Conservation (phyloP, 768 basidiomycete species). For the Calocybe cyanea region DNA sequence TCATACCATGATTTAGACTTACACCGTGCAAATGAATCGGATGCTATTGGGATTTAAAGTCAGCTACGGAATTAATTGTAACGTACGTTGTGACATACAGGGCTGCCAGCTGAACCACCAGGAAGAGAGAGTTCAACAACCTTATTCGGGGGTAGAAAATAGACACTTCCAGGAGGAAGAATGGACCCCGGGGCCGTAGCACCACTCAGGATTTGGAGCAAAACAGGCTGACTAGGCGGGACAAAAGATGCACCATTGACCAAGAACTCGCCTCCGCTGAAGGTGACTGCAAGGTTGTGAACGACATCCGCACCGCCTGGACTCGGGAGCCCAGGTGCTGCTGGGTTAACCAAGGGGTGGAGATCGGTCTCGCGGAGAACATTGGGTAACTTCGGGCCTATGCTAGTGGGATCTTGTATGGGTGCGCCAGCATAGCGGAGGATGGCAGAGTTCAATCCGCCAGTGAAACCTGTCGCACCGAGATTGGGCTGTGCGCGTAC, state of each 20-base stretch:
- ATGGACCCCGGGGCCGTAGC: slow-evolving; percentile 41
- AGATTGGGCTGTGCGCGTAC: neutral
- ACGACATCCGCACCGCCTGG: slow-evolving; percentile 20
- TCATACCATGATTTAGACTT: slow-evolving; percentile 4
- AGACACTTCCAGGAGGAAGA: slow-evolving; percentile 43
- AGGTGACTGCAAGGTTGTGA: slow-evolving; percentile 16
- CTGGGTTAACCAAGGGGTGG: slow-evolving; percentile 7
- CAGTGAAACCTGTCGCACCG: neutral
- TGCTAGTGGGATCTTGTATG: slow-evolving; percentile 2
- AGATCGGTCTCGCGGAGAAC: slow-evolving; percentile 26
- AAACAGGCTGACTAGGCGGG: slow-evolving; percentile 43
- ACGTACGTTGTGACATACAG: slow-evolving; percentile 13
- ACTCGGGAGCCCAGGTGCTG: slow-evolving; percentile 9
- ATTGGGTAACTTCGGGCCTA: neutral
- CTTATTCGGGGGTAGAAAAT: slow-evolving; percentile 39
- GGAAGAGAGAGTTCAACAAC: slow-evolving; percentile 41
- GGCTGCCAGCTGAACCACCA: slow-evolving; percentile 28
- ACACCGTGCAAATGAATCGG: slow-evolving; percentile 29
- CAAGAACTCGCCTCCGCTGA: slow-evolving; percentile 13
- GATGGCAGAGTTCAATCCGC: neutral
- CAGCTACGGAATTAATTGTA: slow-evolving; percentile 5
- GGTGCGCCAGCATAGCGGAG: neutral
- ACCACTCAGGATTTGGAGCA: slow-evolving; percentile 59
- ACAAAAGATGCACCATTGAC: slow-evolving; percentile 28
- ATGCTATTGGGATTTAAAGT: slow-evolving; percentile 12